These are phyloP conservation scores for Petrea volubilis DNA, from an alignment of 257 asterid species.

Conservation along the genomic window DNA sequence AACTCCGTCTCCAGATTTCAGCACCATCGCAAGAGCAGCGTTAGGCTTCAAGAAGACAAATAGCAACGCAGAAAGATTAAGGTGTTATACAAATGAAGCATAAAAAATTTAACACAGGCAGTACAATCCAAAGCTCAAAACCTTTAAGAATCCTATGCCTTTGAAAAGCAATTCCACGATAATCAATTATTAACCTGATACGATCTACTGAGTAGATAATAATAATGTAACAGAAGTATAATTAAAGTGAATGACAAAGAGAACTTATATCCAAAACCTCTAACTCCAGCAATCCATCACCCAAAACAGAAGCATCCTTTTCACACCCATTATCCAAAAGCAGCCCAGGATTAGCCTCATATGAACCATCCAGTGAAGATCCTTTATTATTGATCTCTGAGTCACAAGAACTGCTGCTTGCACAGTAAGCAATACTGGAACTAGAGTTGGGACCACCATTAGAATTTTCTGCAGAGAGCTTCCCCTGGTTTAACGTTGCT, in stretches of 20 bases:
- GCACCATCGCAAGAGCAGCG: too few relatives aligned
- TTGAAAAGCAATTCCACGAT: neutral
- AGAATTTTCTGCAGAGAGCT: constrained; percentile 31
- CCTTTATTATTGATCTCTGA: constrained; percentile 27
- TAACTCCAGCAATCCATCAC: constrained; percentile 54
- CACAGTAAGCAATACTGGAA: constrained; percentile 19
- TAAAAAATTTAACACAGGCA: too few relatives aligned
- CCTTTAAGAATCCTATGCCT: neutral
- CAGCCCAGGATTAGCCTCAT: constrained; percentile 33
- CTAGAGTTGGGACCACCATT: constrained; percentile 30
- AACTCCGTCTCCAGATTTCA: too few relatives aligned
- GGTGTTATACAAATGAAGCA: neutral
- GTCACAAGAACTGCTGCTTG: constrained; percentile 18
- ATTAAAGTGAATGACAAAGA: constrained; percentile 1
- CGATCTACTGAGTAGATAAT: neutral
- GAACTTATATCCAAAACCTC: constrained; percentile 75
- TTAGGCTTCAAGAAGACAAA: too few relatives aligned
- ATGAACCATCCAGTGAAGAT: constrained; percentile 26
- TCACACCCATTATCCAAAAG: constrained; percentile 39
- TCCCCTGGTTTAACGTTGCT: constrained; percentile 11
- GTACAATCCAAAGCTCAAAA: too few relatives aligned
- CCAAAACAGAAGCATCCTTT: constrained; percentile 45
- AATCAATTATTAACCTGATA: neutral
- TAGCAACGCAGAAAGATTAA: neutral
- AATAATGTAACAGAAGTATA: neutral